phyloP scores from a whole-genome alignment of 1,139 yeast species.

The Geotrichum cucujoidarum region DNA sequence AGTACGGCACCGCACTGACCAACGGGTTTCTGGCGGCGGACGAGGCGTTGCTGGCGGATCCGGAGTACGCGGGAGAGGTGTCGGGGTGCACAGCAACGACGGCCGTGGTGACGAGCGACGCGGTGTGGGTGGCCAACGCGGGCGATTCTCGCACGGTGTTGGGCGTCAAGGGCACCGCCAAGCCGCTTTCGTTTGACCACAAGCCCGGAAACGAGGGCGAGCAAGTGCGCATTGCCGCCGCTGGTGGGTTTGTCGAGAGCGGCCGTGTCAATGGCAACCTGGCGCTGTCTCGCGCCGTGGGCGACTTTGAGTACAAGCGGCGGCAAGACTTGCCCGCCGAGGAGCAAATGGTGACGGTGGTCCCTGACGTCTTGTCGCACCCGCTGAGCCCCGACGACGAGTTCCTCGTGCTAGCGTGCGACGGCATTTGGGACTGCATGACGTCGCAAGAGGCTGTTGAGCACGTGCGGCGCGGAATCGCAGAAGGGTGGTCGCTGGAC shows the following conservation, averaged over 20 bases:
- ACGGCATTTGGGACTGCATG: slow-evolving; percentile 98
- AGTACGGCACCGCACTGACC: slow-evolving; percentile 68
- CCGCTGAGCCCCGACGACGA: slow-evolving; percentile 66
- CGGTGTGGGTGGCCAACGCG: slow-evolving; percentile 64
- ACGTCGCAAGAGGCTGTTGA: slow-evolving; percentile 91
- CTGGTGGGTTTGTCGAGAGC: slow-evolving; percentile 94
- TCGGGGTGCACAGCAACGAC: slow-evolving; percentile 98
- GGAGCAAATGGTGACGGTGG: slow-evolving; percentile 92
- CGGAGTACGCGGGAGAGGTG: slow-evolving; percentile 62
- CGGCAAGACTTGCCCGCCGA: slow-evolving; percentile 79
- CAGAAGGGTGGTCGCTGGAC: slow-evolving; percentile 59
- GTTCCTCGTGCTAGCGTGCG: slow-evolving; percentile 90
- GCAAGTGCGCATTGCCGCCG: slow-evolving; percentile 83
- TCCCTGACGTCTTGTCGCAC: slow-evolving; percentile 85
- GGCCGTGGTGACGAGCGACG: slow-evolving; percentile 56
- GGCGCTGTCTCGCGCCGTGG: slow-evolving; percentile 92
- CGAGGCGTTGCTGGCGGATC: slow-evolving; percentile 65
- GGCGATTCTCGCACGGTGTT: slow-evolving; percentile 95
- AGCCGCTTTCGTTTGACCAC: slow-evolving; percentile 90
- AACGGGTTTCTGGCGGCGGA: slow-evolving; percentile 84
- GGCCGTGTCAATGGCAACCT: slow-evolving; percentile 96
- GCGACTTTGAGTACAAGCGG: slow-evolving; percentile 91
- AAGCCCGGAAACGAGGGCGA: slow-evolving; percentile 95
- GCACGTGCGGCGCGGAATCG: slow-evolving; percentile 85
- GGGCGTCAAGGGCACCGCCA: slow-evolving; percentile 79